phyloP scores from a whole-genome alignment of 352 stramenopile genomes.

The Thalassiosira mediterranea region DNA sequence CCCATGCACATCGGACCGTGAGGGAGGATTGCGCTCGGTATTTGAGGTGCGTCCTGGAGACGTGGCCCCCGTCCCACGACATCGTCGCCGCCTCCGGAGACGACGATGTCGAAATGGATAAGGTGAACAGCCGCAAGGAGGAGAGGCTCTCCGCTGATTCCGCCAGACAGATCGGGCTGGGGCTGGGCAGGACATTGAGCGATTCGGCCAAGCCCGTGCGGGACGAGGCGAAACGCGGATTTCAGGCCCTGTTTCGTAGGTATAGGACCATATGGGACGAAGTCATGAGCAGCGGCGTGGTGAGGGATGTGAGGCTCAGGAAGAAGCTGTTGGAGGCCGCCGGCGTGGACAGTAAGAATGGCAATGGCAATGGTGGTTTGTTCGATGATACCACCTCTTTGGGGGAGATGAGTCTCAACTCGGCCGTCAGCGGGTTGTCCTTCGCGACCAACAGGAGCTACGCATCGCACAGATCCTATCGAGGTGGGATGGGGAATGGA shows the following conservation, averaged over 20 bases:
- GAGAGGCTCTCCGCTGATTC: constrained; percentile 41
- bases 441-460: constrained; percentile 30
- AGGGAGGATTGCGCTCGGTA: constrained; percentile 79
- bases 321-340: constrained; percentile 49
- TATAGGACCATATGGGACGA: constrained; percentile 62
- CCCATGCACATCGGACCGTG: constrained; percentile 67
- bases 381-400: constrained; percentile 42
- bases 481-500: neutral
- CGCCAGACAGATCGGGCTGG: constrained; percentile 55
- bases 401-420: constrained; percentile 40
- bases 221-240: constrained; percentile 56
- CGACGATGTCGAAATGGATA: constrained; percentile 37
- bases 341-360: constrained; percentile 9
- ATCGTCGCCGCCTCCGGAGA: no score
- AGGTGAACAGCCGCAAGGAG: constrained; percentile 27
- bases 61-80: constrained; percentile 46
- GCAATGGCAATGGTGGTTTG: constrained; percentile 3
- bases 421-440: constrained; percentile 21
- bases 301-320: constrained; percentile 55
- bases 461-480: constrained; percentile 45
- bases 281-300: constrained; percentile 51
- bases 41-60: constrained; percentile 55
- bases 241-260: constrained; percentile 52
- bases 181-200: constrained; percentile 52
- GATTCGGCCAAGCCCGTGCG: constrained; percentile 68